Evolutionary conservation across 2,329 filamentous ascomycete genomes (phyloP).

Genomic region (Spiromastix sp.): DNA sequence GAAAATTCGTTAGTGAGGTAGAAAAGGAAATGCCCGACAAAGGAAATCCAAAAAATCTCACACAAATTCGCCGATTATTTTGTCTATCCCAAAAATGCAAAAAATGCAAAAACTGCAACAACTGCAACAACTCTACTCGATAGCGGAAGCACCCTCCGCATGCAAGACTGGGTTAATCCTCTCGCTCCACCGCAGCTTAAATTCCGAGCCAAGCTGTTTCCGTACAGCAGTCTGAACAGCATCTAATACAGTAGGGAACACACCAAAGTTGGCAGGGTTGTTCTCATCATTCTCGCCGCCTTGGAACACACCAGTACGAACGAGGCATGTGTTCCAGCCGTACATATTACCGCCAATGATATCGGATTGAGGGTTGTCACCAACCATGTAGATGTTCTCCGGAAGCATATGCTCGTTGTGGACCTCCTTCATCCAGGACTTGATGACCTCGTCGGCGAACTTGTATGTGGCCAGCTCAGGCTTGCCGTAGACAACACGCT

Average conservation of each 20-base stretch:
- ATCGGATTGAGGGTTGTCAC: conserved; percentile 64
- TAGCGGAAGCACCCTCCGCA: conserved; percentile 42
- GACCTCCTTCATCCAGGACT: conserved; percentile 64
- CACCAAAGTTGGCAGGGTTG: conserved; percentile 67
- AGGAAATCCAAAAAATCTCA: too few species aligned
- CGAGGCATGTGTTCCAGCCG: conserved; percentile 70
- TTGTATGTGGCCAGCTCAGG: conserved; percentile 67
- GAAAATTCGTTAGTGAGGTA: too few species aligned
- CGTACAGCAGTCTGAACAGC: conserved; percentile 57
- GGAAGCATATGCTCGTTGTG: conserved; percentile 62
- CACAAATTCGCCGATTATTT: too few species aligned
- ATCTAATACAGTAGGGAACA: conserved; percentile 63
- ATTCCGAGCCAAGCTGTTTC: conserved; percentile 63
- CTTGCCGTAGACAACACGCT: conserved; percentile 69
- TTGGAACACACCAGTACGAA: conserved; percentile 69
- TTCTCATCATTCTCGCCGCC: conserved; percentile 65
- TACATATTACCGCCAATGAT: conserved; percentile 72
- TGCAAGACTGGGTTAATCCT: conserved; percentile 58
- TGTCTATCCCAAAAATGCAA: too few species aligned
- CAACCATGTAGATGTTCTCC: conserved; percentile 65
- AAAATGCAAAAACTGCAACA: too few species aligned
- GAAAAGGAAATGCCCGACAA: too few species aligned
- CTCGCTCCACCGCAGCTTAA: conserved; percentile 63
- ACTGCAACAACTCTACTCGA: too few species aligned
- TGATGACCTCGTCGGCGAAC: conserved; percentile 64